Base-by-base conservation (phyloP, 106 monocot species). In the Apostasia shenzhenica region DNA sequence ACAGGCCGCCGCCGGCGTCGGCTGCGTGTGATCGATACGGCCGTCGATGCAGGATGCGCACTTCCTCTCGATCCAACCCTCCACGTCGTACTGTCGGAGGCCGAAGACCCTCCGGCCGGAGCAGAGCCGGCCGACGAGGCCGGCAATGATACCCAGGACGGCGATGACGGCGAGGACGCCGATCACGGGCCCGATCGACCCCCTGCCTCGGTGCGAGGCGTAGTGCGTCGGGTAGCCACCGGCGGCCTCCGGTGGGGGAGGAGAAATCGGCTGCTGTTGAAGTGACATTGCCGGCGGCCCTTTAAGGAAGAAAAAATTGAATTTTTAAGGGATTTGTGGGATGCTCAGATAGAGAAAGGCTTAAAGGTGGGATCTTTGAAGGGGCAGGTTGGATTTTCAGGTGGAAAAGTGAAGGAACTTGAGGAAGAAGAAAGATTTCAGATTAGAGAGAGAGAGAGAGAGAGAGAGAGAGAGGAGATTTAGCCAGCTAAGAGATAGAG, bases 31-130 rank as follows among this genome's bases (percentile, higher is more conserved):
- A 8, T 57, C 81, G 41, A 76, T 6, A 40, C 70, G 53, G 46
- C 73, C 88, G 62, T 74, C 88, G 66, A 88, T 77, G 75, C 88
- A 84, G 12, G 88, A 78, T 14, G 84, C 67, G 74, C 84, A 88
- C 51, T 81, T 88, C 42, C 68, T 62, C 79, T 81, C 88, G 72
- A 84, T 64, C 88, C 88, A 88, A 0, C 75, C 72, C 53, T 88
- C 81, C 57, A 84, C 1, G 57, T 88, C 81, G 75, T 73, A 88
- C 41, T 72, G 72, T 8, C 88, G 73, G 64, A 63, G 65, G 45
- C 87, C 80, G 14, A 77, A 60, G 13, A 87, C 55, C 10, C 75
- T 49, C 11, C 83, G 48, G n/a, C 83, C 83, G 65, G 80, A 56
- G 80, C 83, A 87, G 6, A 87, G 80, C 42, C 87, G 73, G 13